phyloP scores from a whole-genome alignment of 2,329 filamentous ascomycete genomes.

The Metarhizium album region DNA sequence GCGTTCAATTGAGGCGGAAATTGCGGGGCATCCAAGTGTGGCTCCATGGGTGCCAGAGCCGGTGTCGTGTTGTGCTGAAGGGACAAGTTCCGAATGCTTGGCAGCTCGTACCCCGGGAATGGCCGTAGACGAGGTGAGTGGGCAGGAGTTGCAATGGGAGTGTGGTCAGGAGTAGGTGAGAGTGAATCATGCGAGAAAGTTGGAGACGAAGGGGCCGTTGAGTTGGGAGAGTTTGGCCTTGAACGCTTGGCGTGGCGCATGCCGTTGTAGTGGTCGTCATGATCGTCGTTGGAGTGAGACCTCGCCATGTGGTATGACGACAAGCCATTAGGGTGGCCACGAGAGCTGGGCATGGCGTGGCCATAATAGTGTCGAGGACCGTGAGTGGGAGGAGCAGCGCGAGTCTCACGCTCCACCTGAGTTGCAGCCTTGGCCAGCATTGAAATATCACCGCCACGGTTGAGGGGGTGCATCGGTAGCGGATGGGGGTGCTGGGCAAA shows the following conservation, averaged over 20 bases:
- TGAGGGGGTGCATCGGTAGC: slow-evolving; percentile 35
- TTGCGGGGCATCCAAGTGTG: slow-evolving; percentile 35
- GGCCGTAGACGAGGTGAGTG: slow-evolving; percentile 88
- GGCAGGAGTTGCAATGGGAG: slow-evolving; percentile 92
- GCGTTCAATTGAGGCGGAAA: slow-evolving; percentile 36
- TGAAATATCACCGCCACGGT: slow-evolving; percentile 42
- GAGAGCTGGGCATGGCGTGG: slow-evolving; percentile 35
- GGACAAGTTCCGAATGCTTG: slow-evolving; percentile 62
- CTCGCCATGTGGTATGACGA: slow-evolving; percentile 92
- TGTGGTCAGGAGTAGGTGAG: slow-evolving; percentile 93
- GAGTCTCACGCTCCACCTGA: slow-evolving; percentile 50
- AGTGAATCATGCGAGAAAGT: slow-evolving; percentile 94
- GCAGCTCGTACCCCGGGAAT: slow-evolving; percentile 67
- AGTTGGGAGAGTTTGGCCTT: slow-evolving; percentile 86
- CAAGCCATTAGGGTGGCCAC: slow-evolving; percentile 61
- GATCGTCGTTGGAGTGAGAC: slow-evolving; percentile 67
- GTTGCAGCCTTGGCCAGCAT: slow-evolving; percentile 50
- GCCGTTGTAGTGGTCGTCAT: slow-evolving; percentile 65
- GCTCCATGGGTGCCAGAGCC: slow-evolving; percentile 48
- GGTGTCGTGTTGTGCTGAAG: slow-evolving; percentile 42
- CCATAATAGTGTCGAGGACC: slow-evolving; percentile 40
- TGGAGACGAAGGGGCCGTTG: slow-evolving; percentile 88
- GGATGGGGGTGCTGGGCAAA: slow-evolving; percentile 44
- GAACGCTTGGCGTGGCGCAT: slow-evolving; percentile 77
- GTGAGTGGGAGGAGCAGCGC: slow-evolving; percentile 30